Conservation (phyloP, 2,329 filamentous ascomycete species). For the Hypoxylon sp. region DNA sequence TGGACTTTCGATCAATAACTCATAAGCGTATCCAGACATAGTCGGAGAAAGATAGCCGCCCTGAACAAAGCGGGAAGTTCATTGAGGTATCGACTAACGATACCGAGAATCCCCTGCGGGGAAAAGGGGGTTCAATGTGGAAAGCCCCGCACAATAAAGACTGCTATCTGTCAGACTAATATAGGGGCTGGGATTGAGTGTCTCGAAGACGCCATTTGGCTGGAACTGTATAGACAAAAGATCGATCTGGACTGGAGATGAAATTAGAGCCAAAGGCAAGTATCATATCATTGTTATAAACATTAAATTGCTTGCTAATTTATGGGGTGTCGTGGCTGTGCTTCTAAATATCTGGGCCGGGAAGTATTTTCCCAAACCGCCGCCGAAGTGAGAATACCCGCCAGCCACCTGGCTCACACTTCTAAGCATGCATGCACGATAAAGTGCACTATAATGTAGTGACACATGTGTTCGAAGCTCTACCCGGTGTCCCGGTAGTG, state of each 20-base stretch:
- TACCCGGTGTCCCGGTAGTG: conserved; percentile 24
- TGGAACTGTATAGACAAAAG: background rate
- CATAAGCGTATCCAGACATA: background rate
- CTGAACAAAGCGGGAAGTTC: too few relatives aligned
- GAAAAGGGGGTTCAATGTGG: conserved; percentile 6
- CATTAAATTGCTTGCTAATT: background rate
- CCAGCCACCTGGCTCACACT: conserved; percentile 6
- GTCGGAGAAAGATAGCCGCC: background rate
- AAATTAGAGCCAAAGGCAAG: background rate
- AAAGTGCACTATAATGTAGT: conserved; percentile 11
- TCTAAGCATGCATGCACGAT: conserved; percentile 13
- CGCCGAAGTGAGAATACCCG: conserved; percentile 30
- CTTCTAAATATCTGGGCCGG: background rate
- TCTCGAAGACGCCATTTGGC: background rate
- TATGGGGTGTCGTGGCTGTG: conserved; percentile 10
- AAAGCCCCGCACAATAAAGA: background rate
- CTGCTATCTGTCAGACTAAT: background rate
- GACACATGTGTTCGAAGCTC: conserved; percentile 11
- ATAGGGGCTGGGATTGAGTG: background rate
- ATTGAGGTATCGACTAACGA: too few relatives aligned
- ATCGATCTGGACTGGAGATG: background rate
- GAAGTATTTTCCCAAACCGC: conserved; percentile 18
- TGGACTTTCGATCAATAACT: background rate
- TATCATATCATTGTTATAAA: background rate
- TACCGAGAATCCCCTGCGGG: conserved; percentile 4